Percentiles rank a stretch among this genome's conserved stretches.
Conservation (phyloP, 768 basidiomycete species). For the Tylopilus rubrobrunneus region DNA sequence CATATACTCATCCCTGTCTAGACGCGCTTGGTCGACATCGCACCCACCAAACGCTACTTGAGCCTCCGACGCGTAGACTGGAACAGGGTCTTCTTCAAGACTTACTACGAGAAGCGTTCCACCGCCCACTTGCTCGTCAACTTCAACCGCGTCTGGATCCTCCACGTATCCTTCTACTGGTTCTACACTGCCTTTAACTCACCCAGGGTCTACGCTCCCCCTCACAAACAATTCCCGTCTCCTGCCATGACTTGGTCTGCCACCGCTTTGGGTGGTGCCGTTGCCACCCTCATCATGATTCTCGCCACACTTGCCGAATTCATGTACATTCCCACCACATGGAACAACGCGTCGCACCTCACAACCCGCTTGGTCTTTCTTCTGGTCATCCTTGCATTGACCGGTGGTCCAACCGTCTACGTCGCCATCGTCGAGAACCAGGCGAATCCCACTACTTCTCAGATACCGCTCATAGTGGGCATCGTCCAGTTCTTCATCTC, state of each 20-base stretch:
- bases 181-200: slow-evolving; percentile 99
- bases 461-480: slow-evolving; percentile 85
- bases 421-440: slow-evolving; percentile 80
- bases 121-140: slow-evolving; percentile 92
- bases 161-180: slow-evolving; percentile 91
- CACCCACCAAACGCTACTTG: slow-evolving; percentile 91
- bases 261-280: slow-evolving; percentile 91
- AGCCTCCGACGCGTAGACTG: slow-evolving; percentile 91
- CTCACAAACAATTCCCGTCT: slow-evolving; percentile 61
- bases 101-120: slow-evolving; percentile 96
- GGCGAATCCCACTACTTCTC: slow-evolving; percentile 41
- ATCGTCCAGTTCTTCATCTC: slow-evolving; percentile 95
- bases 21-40: slow-evolving; percentile 88
- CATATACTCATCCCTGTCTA: slow-evolving; percentile 29
- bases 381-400: slow-evolving; percentile 86
- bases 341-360: slow-evolving; percentile 98
- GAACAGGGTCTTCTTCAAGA: slow-evolving; percentile 97
- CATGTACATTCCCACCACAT: slow-evolving; percentile 95
- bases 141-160: slow-evolving; percentile 98
- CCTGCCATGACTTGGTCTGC: slow-evolving; percentile 94
- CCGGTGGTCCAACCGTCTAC: slow-evolving; percentile 91
- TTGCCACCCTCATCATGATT: slow-evolving; percentile 92
- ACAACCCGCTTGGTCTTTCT: slow-evolving; percentile 92
- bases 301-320: slow-evolving; percentile 92
- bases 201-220: slow-evolving; percentile 82